Conservation (phyloP, 352 stramenopile genomes). For the Chrysophaeum taylorii region DNA sequence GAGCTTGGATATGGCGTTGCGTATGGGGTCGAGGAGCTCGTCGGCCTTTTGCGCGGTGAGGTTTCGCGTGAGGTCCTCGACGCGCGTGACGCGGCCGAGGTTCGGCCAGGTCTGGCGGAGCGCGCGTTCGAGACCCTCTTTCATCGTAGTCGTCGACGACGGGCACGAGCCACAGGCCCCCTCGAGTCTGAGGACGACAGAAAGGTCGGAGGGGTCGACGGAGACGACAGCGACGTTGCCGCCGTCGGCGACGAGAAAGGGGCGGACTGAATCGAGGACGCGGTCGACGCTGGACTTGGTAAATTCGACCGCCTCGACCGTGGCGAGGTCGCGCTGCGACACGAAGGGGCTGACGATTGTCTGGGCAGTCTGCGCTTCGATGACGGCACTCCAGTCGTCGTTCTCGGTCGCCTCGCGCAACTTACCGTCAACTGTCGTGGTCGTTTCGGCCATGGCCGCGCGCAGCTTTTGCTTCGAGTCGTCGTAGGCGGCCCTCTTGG, state of each 20-base stretch:
- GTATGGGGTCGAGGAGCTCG: constrained; percentile 41
- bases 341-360: too few species aligned
- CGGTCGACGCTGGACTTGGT: constrained; percentile 57
- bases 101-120: constrained; percentile 51
- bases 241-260: constrained; percentile 63
- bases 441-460: too few species aligned
- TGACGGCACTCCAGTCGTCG: too few species aligned
- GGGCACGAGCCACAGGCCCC: constrained; percentile 58
- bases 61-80: constrained; percentile 38
- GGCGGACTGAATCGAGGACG: constrained; percentile 61
- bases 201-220: constrained; percentile 38
- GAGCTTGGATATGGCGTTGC: constrained; percentile 49
- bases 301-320: constrained; percentile 42
- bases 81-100: constrained; percentile 29
- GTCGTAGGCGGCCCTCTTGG: too few species aligned
- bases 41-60: constrained; percentile 41
- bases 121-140: constrained; percentile 69
- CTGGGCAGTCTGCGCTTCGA: too few species aligned
- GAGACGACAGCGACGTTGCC: constrained; percentile 51
- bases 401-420: too few species aligned
- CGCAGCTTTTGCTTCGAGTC: too few species aligned
- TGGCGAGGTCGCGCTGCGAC: too few species aligned
- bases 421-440: too few species aligned
- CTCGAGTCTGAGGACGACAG: constrained; percentile 49
- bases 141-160: constrained; percentile 63